Evolutionary conservation across 2,329 filamentous ascomycete species (phyloP).

Genomic region (Endothia cerciana): DNA sequence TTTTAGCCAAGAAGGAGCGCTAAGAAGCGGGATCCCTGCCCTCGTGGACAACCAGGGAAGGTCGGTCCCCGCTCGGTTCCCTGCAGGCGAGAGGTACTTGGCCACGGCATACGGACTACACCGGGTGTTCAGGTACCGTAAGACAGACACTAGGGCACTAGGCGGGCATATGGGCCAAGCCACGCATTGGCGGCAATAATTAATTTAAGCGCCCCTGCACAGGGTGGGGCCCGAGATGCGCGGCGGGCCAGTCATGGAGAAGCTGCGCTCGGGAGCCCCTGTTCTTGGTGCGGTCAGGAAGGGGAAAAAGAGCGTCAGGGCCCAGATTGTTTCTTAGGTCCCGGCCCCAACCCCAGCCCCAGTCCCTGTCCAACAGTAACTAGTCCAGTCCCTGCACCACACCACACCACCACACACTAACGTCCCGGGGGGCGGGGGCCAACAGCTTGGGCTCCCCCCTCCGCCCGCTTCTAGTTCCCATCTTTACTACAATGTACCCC

Average conservation of each 20-base stretch:
- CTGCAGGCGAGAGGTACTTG: conserved; percentile 1
- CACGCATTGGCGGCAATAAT: conserved; percentile 28
- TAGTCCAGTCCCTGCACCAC: background rate
- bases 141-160: background rate
- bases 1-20: conserved; percentile 18
- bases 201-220: conserved; percentile 24
- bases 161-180: conserved; percentile 15
- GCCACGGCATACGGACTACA: background rate
- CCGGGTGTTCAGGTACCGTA: conserved; percentile 3
- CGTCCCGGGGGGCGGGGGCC: background rate
- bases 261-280: conserved; percentile 7
- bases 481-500: background rate
- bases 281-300: background rate
- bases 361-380: no score
- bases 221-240: conserved; percentile 4
- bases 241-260: background rate
- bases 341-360: no score
- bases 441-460: background rate
- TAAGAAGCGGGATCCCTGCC: conserved; percentile 12
- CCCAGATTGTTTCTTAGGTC: background rate
- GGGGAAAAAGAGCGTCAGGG: conserved; percentile 6
- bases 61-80: conserved; percentile 12
- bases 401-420: background rate
- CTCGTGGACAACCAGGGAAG: conserved; percentile 18
- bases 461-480: conserved; percentile 5